Conservation (phyloP, 1,139 yeast species). For the Pneumocystis wakefieldiae region DNA sequence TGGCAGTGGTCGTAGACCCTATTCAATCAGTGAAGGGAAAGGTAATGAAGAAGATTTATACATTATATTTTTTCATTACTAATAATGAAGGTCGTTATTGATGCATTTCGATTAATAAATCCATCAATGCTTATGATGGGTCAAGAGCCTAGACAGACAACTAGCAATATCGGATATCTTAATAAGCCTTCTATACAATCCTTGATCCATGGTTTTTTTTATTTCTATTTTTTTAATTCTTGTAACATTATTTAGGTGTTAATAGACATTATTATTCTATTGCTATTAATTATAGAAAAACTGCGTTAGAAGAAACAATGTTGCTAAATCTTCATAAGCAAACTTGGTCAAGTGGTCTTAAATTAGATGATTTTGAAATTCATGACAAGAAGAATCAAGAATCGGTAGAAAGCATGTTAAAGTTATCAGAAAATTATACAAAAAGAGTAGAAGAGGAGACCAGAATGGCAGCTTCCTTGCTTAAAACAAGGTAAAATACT, state of each 20-base stretch:
- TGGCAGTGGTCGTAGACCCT: constrained; percentile 95
- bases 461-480: constrained; percentile 72
- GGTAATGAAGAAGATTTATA: constrained; percentile 23
- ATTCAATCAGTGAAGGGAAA: constrained; percentile 97
- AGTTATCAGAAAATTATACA: constrained; percentile 79
- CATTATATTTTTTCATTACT: background rate
- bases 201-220: constrained; percentile 61
- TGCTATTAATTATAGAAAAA: constrained; percentile 87
- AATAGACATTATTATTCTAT: constrained; percentile 94
- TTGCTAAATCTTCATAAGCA: constrained; percentile 84
- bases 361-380: constrained; percentile 59
- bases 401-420: constrained; percentile 67
- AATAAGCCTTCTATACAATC: constrained; percentile 98
- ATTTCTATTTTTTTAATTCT: background rate
- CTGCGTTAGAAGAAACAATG: constrained; percentile 87
- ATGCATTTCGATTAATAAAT: constrained; percentile 90
- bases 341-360: constrained; percentile 90
- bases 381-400: constrained; percentile 65
- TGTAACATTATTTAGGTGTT: constrained; percentile 20
- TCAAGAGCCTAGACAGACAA: constrained; percentile 94
- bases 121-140: constrained; percentile 85
- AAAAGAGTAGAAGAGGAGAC: constrained; percentile 86
- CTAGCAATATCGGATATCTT: constrained; percentile 87
- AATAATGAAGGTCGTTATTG: constrained; percentile 48
- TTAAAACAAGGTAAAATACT: constrained; percentile 51